Base-by-base conservation (phyloP, 306 rosid species). In the Cucumis sativus region DNA sequence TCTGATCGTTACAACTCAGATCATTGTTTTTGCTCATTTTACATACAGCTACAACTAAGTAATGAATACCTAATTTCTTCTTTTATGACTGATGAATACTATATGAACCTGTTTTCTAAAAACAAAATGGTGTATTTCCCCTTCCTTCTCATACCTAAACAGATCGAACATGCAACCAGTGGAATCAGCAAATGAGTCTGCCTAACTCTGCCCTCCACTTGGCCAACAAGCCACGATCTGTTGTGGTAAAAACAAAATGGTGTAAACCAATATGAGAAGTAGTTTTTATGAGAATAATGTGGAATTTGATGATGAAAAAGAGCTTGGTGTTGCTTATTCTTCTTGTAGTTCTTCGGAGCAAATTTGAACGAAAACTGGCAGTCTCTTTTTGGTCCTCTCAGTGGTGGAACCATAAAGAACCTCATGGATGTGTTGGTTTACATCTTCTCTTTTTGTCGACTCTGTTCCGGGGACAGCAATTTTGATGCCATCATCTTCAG, bases 401-500 rank as follows among this genome's bases (percentile, higher is more conserved):
- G 56, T 45, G 17, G 75, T 12, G 25, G 67, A 78, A 28, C 81
- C 84, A 72, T 58, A 30, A 45, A 84, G 85, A 79, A 77, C 13
- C 8, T 28, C n/a, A 8, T 56, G 61, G 65, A 89, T 87, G 62
- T 86, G 15, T 6, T 77, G 69, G 57, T 86, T 76, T 25, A 88
- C 55, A 41, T 83, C 84, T 83, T 86, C 86, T 84, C 86, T 82
- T 71, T 87, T 77, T 45, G 85, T 77, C 78, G 75, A 74, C 69
- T 62, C 52, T 74, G 77, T 70, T 78, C 56, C 16, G 33, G 89
- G 89, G 82, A 84, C 83, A 25, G 62, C 69, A 69, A 83, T 37
- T 77, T 77, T 82, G 80, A 90, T 91, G 79, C 79, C 83, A 77
- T 93, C 97, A 67, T 91, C 98, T 79, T 80, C 67, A 20, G 93